Conservation (phyloP, 257 asterid genomes). For the Parsonsia alboflavescens region DNA sequence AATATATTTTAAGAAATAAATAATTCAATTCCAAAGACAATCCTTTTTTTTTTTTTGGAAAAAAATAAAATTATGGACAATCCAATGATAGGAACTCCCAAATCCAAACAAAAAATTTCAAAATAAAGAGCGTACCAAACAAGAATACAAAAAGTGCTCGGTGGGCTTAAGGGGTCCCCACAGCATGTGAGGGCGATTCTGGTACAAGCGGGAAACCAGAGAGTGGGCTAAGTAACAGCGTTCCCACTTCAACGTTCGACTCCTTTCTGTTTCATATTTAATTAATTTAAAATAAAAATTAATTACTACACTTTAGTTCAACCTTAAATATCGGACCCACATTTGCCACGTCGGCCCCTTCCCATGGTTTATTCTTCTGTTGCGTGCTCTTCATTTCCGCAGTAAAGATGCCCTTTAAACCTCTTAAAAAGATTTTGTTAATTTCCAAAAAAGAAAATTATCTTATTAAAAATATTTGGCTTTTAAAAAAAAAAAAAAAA, state of each 20-base stretch:
- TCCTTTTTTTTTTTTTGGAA: too few species aligned
- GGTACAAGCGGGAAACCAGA: constrained; percentile 10
- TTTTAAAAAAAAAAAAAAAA: too few species aligned
- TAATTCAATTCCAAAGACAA: too few species aligned
- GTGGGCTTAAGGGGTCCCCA: constrained; percentile 11
- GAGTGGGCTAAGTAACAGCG: constrained; percentile 1
- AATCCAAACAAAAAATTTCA: background rate
- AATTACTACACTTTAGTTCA: too few species aligned
- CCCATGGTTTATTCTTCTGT: too few species aligned
- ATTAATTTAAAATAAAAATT: too few species aligned
- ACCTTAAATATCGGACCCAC: constrained; percentile 7
- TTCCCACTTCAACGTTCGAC: constrained; percentile 47
- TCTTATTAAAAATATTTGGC: too few species aligned
- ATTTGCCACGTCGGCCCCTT: constrained; percentile 25
- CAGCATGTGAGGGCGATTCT: constrained; percentile 18
- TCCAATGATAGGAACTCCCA: too few species aligned
- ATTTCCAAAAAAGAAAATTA: too few species aligned
- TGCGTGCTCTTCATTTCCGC: constrained; percentile 21
- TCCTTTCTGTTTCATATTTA: constrained; percentile 5
- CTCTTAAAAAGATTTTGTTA: background rate
- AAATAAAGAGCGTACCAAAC: background rate
- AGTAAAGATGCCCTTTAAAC: background rate
- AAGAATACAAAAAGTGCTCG: background rate
- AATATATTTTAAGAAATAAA: too few species aligned
- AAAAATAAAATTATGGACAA: too few species aligned